Base-by-base conservation (phyloP, 345 rosid species). In the Citrus maxima region DNA sequence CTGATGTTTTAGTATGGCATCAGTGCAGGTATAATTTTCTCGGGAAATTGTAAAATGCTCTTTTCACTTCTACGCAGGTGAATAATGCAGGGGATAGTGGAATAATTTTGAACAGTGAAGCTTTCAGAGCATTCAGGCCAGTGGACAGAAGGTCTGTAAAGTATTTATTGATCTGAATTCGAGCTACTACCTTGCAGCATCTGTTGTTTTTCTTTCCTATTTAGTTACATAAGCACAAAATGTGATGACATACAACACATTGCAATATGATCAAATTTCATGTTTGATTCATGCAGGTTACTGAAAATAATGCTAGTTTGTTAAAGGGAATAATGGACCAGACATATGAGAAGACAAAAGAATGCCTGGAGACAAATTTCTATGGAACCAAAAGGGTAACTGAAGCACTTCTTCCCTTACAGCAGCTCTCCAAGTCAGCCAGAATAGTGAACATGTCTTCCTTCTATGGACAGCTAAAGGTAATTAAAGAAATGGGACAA, bases 401-500 rank as follows among this genome's bases (percentile, higher is more conserved):
- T 8, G 69, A 40, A 34, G 79, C 62, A 21, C 74, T 80, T 25
- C 46, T 80, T 58, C 80, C 82, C 8, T 70, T 75, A 37, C 77
- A 71, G 65, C 79, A 75, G 38, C 78, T 34, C 4, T 74, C 86
- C 5, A 9, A 51, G 60, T 74, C 58, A 6, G 59, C 84, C 0
- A 84, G 60, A 56, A 58, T 77, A 32, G 80, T 84, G 22, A 84
- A 78, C 63, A 63, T 13, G 27, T 67, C 84, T 71, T 84, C 82
- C 27, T 16, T 25, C n/a, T 1, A 75, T 1, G 82, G 80, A 55
- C 74, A 35, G 76, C 62, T 73, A 35, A 77, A 77, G 79, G 84
- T 78, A 66, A 27, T 24, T 38, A 62, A 62, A 6, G n/a, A 28
- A 35, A 34, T 7, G 10, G 7, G 1, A 13, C 66, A 62, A 46